Evolutionary conservation across 768 basidiomycete genomes (phyloP), one percentile per base, ranked within the genome.

Genomic region (Mycena kentingensis): DNA sequence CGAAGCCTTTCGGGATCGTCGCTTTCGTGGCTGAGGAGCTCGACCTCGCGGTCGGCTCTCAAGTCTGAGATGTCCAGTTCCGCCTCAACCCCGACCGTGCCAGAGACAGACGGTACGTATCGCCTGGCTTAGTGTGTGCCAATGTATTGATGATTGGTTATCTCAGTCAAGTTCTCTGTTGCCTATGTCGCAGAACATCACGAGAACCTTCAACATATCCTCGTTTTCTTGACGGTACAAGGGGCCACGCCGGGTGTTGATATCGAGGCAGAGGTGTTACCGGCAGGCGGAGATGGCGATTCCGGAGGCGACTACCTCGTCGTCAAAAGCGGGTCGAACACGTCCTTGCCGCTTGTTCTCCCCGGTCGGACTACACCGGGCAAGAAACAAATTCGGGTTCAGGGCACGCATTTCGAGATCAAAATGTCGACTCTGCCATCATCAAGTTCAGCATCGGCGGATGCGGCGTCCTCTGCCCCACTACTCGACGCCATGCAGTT

Each of bases 201-300:
- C 64, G 90, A 94, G 65, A 90, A 84, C 51, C 80, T 98, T 4
- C 83, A 85, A 21, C 87, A 87, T 43, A 78, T 96, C 26, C 74
- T 92, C 29, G 80, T 92, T 21, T 88, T 92, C 65, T 73, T 94
- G 46, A 80, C 80, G 19, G 71, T 84, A 27, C 74, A 75, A 2
- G 80, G 81, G 3, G 64, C 74, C 4, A 74, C 71, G 1, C 70
- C 78, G 4, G 78, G 78, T 2, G 67, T 73, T 11, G 80, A 83
- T 46, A 68, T 87, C 19, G 82, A 82, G 60, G 86, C 88, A 0
- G 87, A 90, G 58, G 83, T 90, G 12, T 67, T 84, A 4, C 76
- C 80, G 0, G 72, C 78, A 15, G 73, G 73, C 47, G 65, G 72
- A 5, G 72, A 74, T 41, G 61, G 46, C 2, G 58, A 65, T 31